Conservation (phyloP, 2,329 filamentous ascomycete genomes). For the Podosphaera xanthii region DNA sequence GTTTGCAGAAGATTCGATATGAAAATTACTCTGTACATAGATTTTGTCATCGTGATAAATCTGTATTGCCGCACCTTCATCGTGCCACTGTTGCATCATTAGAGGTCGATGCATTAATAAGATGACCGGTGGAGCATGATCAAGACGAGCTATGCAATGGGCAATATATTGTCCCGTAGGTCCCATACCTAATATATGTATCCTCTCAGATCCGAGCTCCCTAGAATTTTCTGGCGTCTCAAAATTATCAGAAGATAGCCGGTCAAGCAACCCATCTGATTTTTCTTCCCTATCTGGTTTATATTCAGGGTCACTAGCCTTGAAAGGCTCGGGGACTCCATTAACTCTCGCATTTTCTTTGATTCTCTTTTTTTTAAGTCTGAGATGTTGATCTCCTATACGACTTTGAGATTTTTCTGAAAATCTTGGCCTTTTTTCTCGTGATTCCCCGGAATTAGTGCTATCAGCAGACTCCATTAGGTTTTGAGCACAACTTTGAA, state of each 20-base stretch:
- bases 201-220: slow-evolving; percentile 14
- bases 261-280: background rate
- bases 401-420: background rate
- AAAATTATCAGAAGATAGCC: slow-evolving; percentile 4
- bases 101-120: slow-evolving; percentile 32
- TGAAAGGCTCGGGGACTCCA: background rate
- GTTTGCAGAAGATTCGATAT: slow-evolving; percentile 11
- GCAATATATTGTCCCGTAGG: slow-evolving; percentile 42
- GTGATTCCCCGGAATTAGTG: no score
- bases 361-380: background rate
- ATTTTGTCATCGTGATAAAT: slow-evolving; percentile 22
- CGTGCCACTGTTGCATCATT: slow-evolving; percentile 23
- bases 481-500: background rate
- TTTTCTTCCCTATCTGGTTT: background rate
- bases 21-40: slow-evolving; percentile 16
- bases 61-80: slow-evolving; percentile 22
- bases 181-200: slow-evolving; percentile 42
- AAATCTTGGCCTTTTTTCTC: background rate
- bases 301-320: background rate
- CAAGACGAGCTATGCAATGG: slow-evolving; percentile 34
- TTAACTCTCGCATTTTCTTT: background rate
- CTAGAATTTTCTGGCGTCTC: slow-evolving; percentile 16
- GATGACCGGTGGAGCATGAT: slow-evolving; percentile 37
- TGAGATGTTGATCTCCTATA: background rate
- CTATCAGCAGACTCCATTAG: background rate